phyloP scores from a whole-genome alignment of 2,329 filamentous ascomycete species.

The Aspergillus nomiae region DNA sequence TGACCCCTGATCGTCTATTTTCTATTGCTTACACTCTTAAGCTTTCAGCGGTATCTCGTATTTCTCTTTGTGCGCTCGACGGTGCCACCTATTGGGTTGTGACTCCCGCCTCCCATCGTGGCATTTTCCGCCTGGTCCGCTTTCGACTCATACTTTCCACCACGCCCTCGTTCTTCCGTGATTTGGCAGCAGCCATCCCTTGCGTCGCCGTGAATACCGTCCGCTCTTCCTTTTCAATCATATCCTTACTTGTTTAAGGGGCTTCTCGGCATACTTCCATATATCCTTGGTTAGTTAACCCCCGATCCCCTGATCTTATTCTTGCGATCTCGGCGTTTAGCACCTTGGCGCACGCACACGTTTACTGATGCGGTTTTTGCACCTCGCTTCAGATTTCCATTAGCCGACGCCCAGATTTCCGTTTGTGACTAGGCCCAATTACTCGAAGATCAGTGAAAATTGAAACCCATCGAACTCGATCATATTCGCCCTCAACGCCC shows the following conservation, averaged over 20 bases:
- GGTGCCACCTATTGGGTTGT: constrained; percentile 19
- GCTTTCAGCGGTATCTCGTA: constrained; percentile 19
- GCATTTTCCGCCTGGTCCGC: constrained; percentile 22
- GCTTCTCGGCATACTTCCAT: not conserved
- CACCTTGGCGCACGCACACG: not conserved
- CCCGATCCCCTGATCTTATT: not conserved
- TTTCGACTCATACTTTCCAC: constrained; percentile 20
- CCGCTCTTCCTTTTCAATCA: constrained; percentile 1
- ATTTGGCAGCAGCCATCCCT: constrained; percentile 14
- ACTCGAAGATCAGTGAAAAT: not conserved
- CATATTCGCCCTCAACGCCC: too few species aligned
- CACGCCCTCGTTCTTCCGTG: constrained; percentile 1
- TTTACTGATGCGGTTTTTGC: not conserved
- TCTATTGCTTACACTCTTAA: constrained; percentile 17
- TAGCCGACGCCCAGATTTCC: not conserved
- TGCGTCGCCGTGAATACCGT: constrained; percentile 7
- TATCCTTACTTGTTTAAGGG: constrained; percentile 4
- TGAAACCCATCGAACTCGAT: not conserved
- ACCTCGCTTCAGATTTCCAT: not conserved
- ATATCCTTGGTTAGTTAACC: not conserved
- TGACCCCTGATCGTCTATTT: constrained; percentile 5
- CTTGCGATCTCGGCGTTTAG: not conserved
- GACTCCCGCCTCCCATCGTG: constrained; percentile 23
- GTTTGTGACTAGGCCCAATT: not conserved
- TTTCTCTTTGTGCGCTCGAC: constrained; percentile 18